Conservation (phyloP, 805 yeast genomes). For the Candida ipomoeae region DNA sequence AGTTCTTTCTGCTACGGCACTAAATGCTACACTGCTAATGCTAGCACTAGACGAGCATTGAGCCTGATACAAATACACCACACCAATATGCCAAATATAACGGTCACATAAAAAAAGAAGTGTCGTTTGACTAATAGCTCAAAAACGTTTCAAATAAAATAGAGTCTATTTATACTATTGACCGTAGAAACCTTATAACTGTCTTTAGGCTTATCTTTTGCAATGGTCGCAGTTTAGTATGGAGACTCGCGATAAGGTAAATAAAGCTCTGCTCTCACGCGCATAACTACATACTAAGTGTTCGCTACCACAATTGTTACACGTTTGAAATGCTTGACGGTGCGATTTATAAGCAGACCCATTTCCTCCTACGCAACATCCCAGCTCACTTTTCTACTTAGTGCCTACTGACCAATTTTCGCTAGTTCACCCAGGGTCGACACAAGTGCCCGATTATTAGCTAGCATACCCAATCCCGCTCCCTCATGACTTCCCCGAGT, state of each 20-base stretch:
- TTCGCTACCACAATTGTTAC: conserved; percentile 1
- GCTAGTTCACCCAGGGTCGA: background rate
- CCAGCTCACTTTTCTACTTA: background rate
- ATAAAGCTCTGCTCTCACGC: background rate
- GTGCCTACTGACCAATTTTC: background rate
- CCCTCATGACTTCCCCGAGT: background rate
- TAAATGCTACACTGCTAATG: too few species aligned
- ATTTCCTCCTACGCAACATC: background rate
- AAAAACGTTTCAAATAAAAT: too few species aligned
- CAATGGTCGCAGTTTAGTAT: background rate
- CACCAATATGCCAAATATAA: too few species aligned
- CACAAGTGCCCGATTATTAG: background rate
- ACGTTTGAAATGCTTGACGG: background rate
- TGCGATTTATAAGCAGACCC: background rate
- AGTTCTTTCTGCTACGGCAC: too few species aligned
- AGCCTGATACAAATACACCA: too few species aligned
- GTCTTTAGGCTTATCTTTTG: too few species aligned
- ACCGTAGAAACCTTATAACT: too few species aligned
- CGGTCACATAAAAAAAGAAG: too few species aligned
- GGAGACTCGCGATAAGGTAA: background rate
- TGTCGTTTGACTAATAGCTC: too few species aligned
- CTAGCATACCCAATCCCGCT: background rate
- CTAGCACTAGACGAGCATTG: too few species aligned
- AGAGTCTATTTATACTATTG: too few species aligned
- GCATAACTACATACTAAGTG: background rate